Evolutionary conservation across 2,329 filamentous ascomycete genomes (phyloP).

Genomic region (Annulohypoxylon truncatum): DNA sequence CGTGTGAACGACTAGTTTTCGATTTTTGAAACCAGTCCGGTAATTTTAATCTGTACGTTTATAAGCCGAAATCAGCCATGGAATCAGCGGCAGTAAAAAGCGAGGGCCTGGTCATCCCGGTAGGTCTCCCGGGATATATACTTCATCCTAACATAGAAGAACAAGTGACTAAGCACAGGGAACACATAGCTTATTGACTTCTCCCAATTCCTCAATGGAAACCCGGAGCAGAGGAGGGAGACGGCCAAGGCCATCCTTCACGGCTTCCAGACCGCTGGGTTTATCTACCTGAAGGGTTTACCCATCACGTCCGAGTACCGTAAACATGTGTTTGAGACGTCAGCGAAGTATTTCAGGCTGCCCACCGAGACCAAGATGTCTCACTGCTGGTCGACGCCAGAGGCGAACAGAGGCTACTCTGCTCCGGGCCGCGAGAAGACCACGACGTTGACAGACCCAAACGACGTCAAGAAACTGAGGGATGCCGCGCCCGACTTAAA

Average conservation of each 20-base stretch:
- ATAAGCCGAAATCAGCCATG: slow-evolving; percentile 46
- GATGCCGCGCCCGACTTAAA: slow-evolving; percentile 72
- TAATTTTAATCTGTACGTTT: neutral
- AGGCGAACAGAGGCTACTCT: slow-evolving; percentile 80
- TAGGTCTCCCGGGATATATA: slow-evolving; percentile 48
- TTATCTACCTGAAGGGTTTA: slow-evolving; percentile 88
- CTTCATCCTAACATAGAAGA: neutral
- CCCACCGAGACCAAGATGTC: slow-evolving; percentile 71
- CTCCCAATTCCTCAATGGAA: slow-evolving; percentile 74
- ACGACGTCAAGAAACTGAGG: slow-evolving; percentile 69
- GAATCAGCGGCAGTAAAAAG: slow-evolving; percentile 60
- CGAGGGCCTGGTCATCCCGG: slow-evolving; percentile 67
- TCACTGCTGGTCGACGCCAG: slow-evolving; percentile 76
- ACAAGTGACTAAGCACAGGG: slow-evolving; percentile 20
- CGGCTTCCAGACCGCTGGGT: slow-evolving; percentile 87
- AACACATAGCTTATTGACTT: slow-evolving; percentile 79
- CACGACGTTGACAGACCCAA: slow-evolving; percentile 63
- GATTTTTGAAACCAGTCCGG: neutral
- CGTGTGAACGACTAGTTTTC: neutral
- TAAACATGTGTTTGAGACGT: slow-evolving; percentile 72
- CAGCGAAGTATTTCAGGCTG: slow-evolving; percentile 77
- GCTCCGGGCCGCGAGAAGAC: slow-evolving; percentile 78
- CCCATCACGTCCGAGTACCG: slow-evolving; percentile 72
- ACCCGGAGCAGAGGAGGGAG: slow-evolving; percentile 67
- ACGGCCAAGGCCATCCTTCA: slow-evolving; percentile 78